Evolutionary conservation across 192 early-diverging fungal species (phyloP).

Genomic region (Entophlyctis luteolus): DNA sequence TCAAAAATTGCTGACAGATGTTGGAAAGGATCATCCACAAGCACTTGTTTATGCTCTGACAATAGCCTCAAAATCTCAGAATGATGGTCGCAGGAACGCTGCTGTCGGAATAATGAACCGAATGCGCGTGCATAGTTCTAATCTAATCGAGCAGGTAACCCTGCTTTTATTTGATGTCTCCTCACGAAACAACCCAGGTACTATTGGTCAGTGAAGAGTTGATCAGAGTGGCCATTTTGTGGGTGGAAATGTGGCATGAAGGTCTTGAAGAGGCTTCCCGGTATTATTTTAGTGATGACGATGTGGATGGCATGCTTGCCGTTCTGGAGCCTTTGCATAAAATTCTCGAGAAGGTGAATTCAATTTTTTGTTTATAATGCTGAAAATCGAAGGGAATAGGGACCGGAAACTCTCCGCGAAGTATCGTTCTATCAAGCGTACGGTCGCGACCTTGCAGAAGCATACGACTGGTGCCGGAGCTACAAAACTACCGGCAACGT

Average conservation of each 20-base stretch:
- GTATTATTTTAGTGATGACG: constrained; percentile 56
- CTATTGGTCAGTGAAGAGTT: constrained; percentile 78
- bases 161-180: constrained; percentile 27
- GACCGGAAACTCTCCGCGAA: constrained; percentile 74
- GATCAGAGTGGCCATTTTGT: constrained; percentile 81
- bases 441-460: constrained; percentile 68
- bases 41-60: constrained; percentile 84
- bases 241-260: constrained; percentile 87
- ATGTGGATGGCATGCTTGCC: constrained; percentile 69
- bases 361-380: not conserved
- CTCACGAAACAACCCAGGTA: not conserved
- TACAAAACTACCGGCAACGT: constrained; percentile 62
- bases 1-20: constrained; percentile 70
- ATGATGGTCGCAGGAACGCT: constrained; percentile 57
- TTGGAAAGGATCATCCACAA: constrained; percentile 84
- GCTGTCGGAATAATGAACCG: constrained; percentile 77
- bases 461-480: constrained; percentile 65
- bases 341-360: constrained; percentile 19
- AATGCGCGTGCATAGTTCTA: constrained; percentile 65
- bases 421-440: constrained; percentile 74
- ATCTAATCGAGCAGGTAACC: constrained; percentile 73
- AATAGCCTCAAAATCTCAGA: constrained; percentile 80
- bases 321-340: constrained; percentile 67
- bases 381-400: not conserved
- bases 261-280: constrained; percentile 71